Evolutionary conservation across 495 filamentous ascomycete genomes (phyloP).

Genomic region (Aspergillus nidulans): DNA sequence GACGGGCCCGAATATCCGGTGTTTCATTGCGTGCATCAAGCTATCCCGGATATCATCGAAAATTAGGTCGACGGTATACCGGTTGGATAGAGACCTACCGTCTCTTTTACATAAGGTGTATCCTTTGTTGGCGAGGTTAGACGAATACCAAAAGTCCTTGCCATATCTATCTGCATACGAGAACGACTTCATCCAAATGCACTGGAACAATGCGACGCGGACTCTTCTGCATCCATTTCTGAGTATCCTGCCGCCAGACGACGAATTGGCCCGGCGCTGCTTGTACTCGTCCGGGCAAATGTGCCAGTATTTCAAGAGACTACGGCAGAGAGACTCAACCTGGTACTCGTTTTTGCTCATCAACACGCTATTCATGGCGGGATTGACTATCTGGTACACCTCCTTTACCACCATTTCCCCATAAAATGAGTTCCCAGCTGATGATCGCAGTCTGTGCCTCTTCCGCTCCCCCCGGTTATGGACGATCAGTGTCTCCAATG

Average conservation of each 20-base stretch:
- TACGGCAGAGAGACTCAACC: constrained; percentile 35
- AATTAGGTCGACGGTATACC: constrained; percentile 37
- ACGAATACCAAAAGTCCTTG: constrained; percentile 29
- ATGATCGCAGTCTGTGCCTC: constrained; percentile 25
- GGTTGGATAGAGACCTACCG: constrained; percentile 29
- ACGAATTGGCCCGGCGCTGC: constrained; percentile 27
- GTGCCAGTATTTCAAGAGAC: constrained; percentile 39
- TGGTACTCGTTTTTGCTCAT: constrained; percentile 39
- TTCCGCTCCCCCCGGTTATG: constrained; percentile 30
- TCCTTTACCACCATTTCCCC: too few relatives aligned
- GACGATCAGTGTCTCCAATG: constrained; percentile 35
- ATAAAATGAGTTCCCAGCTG: too few relatives aligned
- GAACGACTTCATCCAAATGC: constrained; percentile 36
- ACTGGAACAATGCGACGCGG: constrained; percentile 38
- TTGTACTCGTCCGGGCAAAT: constrained; percentile 34
- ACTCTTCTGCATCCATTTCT: constrained; percentile 41
- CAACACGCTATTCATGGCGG: constrained; percentile 40
- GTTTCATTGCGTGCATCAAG: constrained; percentile 30
- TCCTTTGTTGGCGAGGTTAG: constrained; percentile 26
- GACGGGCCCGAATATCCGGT: constrained; percentile 9
- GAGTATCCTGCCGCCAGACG: constrained; percentile 24
- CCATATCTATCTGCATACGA: constrained; percentile 23
- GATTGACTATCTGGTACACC: constrained; percentile 34
- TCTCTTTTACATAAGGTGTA: constrained; percentile 25
- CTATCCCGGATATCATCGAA: constrained; percentile 36